These are phyloP conservation scores for Reutealis trisperma DNA, from an alignment of 345 rosid species.

Conservation along the genomic window DNA sequence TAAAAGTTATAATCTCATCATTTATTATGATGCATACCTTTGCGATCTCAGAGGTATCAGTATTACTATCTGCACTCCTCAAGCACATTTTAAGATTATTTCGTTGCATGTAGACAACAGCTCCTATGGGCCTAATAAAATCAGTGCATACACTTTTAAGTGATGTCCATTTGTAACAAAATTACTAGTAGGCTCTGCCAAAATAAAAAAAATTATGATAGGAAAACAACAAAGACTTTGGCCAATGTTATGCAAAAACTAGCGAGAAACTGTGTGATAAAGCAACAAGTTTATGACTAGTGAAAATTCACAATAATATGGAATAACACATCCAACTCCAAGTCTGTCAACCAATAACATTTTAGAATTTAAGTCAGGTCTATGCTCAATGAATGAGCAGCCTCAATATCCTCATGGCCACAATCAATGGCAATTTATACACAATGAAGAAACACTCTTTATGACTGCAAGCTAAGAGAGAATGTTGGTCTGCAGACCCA, in stretches of 20 bases:
- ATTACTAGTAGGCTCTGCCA: background rate
- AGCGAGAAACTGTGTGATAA: background rate
- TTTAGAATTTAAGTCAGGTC: background rate
- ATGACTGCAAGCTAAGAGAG: background rate
- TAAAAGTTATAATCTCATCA: background rate
- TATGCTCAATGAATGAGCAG: background rate
- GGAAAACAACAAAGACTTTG: background rate
- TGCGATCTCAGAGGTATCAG: conserved; percentile 74
- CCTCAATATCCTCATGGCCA: background rate
- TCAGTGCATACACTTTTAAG: conserved; percentile 11
- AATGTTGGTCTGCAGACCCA: background rate
- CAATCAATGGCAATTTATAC: background rate
- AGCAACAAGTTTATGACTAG: background rate
- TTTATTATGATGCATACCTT: conserved; percentile 47
- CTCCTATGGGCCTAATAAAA: conserved; percentile 76
- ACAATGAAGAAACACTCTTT: background rate
- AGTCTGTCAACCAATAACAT: background rate
- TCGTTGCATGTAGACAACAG: conserved; percentile 66
- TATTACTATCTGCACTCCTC: conserved; percentile 62
- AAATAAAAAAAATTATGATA: no score
- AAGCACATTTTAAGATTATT: conserved; percentile 83
- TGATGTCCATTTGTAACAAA: background rate
- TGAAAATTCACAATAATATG: background rate
- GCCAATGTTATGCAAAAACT: background rate
- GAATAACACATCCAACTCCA: background rate